Evolutionary conservation across 2,329 filamentous ascomycete species (phyloP).

Genomic region (Elsinoe fawcettii): DNA sequence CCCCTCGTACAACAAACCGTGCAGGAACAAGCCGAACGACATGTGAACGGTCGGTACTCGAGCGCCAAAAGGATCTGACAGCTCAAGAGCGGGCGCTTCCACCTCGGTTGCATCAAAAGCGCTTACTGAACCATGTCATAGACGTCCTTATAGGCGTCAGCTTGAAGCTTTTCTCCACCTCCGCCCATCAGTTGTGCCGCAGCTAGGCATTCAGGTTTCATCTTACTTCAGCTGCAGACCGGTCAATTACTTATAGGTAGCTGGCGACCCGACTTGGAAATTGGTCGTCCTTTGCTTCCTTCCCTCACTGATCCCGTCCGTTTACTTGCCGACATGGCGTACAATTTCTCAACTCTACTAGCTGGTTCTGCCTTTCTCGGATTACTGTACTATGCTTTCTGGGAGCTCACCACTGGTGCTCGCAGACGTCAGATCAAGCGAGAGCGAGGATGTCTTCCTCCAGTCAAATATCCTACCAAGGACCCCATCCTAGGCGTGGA

Average conservation of each 20-base stretch:
- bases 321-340: not conserved
- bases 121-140: slow-evolving; percentile 2
- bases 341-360: not conserved
- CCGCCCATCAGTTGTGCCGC: not conserved
- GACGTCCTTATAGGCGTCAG: slow-evolving; percentile 1
- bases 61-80: slow-evolving; percentile 5
- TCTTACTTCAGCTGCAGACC: not conserved
- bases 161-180: not conserved
- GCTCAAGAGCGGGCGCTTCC: not conserved
- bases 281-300: not conserved
- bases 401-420: slow-evolving; percentile 29
- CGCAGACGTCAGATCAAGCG: slow-evolving; percentile 32
- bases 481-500: slow-evolving; percentile 39
- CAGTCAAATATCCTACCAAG: slow-evolving; percentile 42
- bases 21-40: not conserved
- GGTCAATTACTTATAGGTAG: not conserved
- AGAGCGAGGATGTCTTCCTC: slow-evolving; percentile 42
- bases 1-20: not conserved
- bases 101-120: slow-evolving; percentile 4
- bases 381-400: slow-evolving; percentile 31
- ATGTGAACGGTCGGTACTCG: not conserved
- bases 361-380: slow-evolving; percentile 23
- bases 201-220: slow-evolving; percentile 4
- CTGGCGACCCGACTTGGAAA: not conserved
- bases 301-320: not conserved